A percentile compares a stretch with the other conserved stretches of the same genome.
Evolutionary conservation across 2,329 filamentous ascomycete species (phyloP).

Genomic region (Trichoderma sp.): DNA sequence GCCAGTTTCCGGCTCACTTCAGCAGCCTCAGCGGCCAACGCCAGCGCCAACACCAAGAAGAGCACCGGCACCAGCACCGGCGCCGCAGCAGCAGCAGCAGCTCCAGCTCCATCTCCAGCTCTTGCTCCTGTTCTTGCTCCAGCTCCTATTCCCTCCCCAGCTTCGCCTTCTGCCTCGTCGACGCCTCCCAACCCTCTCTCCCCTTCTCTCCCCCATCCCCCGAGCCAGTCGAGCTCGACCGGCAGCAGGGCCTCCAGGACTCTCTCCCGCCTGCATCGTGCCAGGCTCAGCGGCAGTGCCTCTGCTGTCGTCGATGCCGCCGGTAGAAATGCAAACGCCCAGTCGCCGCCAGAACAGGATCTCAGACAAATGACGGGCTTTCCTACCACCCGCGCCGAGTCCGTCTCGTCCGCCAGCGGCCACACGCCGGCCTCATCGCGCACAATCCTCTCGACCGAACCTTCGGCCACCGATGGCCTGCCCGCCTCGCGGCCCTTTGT

Average conservation of each 20-base stretch:
- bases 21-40: background rate
- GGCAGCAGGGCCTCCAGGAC: background rate
- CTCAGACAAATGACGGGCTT: slow-evolving; percentile 35
- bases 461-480: slow-evolving; percentile 42
- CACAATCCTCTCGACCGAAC: slow-evolving; percentile 50
- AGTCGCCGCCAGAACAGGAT: slow-evolving; percentile 36
- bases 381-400: slow-evolving; percentile 41
- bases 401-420: slow-evolving; percentile 46
- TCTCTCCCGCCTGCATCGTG: slow-evolving; percentile 17
- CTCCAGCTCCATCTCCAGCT: background rate
- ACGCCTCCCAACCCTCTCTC: background rate
- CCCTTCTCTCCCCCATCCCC: background rate
- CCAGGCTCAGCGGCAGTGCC: slow-evolving; percentile 27
- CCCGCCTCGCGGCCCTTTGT: slow-evolving; percentile 54
- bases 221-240: background rate
- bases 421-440: slow-evolving; percentile 41
- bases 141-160: too few relatives aligned
- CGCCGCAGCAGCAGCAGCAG: background rate
- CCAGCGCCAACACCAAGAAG: background rate
- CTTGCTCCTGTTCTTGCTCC: background rate
- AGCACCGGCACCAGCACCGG: background rate
- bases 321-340: slow-evolving; percentile 39
- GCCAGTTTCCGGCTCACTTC: background rate
- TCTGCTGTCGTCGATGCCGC: slow-evolving; percentile 26
- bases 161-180: background rate